Evolutionary conservation across 345 rosid species (phyloP).

Genomic region (Lepidium didymum): DNA sequence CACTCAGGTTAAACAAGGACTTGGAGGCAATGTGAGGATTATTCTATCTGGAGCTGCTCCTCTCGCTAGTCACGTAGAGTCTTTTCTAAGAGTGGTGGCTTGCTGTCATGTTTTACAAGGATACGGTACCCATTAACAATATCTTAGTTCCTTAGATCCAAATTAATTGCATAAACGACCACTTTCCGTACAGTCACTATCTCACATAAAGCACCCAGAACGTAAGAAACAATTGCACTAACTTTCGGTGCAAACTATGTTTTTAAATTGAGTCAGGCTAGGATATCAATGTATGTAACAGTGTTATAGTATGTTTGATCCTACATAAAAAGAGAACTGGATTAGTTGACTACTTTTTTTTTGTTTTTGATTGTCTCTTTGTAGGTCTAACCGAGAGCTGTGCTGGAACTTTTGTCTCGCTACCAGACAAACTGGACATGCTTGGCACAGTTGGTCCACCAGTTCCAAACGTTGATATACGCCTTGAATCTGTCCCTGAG

Average conservation of each 20-base stretch:
- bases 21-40: conserved; percentile 82
- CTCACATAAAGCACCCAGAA: neutral
- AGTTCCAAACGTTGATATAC: conserved; percentile 83
- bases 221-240: neutral
- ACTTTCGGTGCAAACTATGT: neutral
- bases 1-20: conserved; percentile 71
- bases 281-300: neutral
- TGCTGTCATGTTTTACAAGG: conserved; percentile 91
- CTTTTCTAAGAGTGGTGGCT: conserved; percentile 79
- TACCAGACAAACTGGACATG: conserved; percentile 69
- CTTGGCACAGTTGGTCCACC: conserved; percentile 97
- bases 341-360: neutral
- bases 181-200: neutral
- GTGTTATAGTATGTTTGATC: neutral
- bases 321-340: neutral
- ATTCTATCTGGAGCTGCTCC: conserved; percentile 93
- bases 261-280: neutral
- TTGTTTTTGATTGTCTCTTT: neutral
- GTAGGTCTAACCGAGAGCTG: conserved; percentile 95
- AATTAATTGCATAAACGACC: neutral
- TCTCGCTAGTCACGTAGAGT: conserved; percentile 66
- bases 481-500: conserved; percentile 92
- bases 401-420: conserved; percentile 86
- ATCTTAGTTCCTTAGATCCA: neutral
- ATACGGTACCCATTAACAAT: conserved; percentile 52